Evolutionary conservation across 805 yeast species (phyloP).

Genomic region (Lipomyces mesembrius): DNA sequence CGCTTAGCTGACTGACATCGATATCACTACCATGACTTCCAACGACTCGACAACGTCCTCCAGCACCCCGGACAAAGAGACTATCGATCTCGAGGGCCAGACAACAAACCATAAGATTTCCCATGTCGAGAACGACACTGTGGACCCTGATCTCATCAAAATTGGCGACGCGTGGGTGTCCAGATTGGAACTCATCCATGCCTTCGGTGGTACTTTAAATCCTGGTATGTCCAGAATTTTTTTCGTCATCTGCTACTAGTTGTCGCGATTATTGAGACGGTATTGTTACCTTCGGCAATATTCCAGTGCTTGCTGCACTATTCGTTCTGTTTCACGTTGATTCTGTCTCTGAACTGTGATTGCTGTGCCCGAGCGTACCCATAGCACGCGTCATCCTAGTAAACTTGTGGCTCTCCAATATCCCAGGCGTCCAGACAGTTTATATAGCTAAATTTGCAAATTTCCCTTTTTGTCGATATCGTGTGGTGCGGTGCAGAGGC

Average conservation of each 20-base stretch:
- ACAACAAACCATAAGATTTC: conserved; percentile 4
- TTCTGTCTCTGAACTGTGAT: not conserved
- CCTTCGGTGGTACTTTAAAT: conserved; percentile 75
- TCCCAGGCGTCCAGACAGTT: not conserved
- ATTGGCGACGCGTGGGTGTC: conserved; percentile 75
- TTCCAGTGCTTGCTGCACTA: not conserved
- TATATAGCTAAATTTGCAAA: too few species aligned
- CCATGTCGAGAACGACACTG: conserved; percentile 25
- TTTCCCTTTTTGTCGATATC: not conserved
- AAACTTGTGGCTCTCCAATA: not conserved
- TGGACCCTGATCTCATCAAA: conserved; percentile 62
- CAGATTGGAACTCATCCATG: conserved; percentile 49
- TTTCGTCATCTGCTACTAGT: not conserved
- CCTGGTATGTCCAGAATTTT: conserved; percentile 55
- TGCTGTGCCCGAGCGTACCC: not conserved
- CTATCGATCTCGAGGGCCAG: conserved; percentile 20
- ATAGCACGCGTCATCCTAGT: too few species aligned
- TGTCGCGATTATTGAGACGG: not conserved
- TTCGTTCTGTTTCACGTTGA: not conserved
- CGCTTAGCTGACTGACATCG: not conserved
- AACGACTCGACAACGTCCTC: not conserved
- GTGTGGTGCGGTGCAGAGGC: not conserved
- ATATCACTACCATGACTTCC: not conserved
- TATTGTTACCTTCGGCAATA: not conserved
- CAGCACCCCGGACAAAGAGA: conserved; percentile 17